These are phyloP conservation scores for Scleromitrula shiraiana DNA, from an alignment of 2,329 filamentous ascomycete species.

Conservation along the genomic window DNA sequence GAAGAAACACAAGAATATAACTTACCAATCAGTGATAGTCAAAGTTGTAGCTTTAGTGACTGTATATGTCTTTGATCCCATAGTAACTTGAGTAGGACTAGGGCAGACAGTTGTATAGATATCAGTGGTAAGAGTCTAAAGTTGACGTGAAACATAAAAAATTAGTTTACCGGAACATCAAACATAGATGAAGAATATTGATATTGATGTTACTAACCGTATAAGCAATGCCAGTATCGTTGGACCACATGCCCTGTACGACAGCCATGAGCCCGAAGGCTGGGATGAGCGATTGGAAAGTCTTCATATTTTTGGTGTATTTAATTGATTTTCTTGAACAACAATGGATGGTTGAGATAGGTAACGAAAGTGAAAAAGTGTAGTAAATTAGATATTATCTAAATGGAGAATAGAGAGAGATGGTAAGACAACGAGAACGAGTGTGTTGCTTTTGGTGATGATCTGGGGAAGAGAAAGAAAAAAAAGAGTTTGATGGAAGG, in stretches of 20 bases:
- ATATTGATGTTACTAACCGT: background rate
- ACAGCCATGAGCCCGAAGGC: conserved; percentile 9
- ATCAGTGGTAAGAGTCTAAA: conserved; percentile 26
- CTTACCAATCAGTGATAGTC: conserved; percentile 37
- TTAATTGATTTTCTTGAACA: background rate
- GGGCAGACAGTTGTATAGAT: conserved; percentile 34
- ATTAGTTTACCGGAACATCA: background rate
- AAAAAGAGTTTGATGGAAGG: background rate
- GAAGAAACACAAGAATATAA: too few species aligned
- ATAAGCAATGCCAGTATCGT: conserved; percentile 7
- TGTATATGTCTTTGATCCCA: conserved; percentile 41
- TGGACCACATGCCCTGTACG: conserved; percentile 3
- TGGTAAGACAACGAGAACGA: conserved; percentile 6
- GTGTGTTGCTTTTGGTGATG: conserved; percentile 2
- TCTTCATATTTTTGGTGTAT: conserved; percentile 6
- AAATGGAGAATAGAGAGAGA: background rate
- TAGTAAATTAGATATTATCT: conserved; percentile 4
- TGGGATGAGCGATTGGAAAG: conserved; percentile 5
- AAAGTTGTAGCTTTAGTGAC: conserved; percentile 49
- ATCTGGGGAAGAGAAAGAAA: background rate
- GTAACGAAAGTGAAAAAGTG: conserved; percentile 2
- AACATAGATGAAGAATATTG: background rate
- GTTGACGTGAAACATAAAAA: background rate
- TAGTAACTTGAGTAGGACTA: conserved; percentile 33
- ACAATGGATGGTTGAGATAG: background rate